Evolutionary conservation across 305 asterid genomes (phyloP).

Genomic region (Solanum hybrid): DNA sequence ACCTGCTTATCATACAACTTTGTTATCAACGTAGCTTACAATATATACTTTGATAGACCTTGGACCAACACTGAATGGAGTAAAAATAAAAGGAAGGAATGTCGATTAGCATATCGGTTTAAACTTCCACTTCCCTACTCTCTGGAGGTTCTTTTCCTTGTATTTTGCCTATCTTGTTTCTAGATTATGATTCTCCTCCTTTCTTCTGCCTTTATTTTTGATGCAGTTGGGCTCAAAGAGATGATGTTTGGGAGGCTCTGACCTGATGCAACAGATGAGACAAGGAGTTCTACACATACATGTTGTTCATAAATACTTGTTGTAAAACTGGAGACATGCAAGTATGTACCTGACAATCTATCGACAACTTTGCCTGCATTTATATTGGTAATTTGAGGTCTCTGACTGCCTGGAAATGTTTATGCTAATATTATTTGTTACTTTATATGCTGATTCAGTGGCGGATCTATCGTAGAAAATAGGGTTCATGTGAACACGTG

Average conservation of each 20-base stretch:
- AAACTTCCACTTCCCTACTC: background rate
- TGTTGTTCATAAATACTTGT: slow-evolving; percentile 49
- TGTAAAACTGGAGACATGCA: slow-evolving; percentile 91
- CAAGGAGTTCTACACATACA: slow-evolving; percentile 51
- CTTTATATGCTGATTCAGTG: too few relatives aligned
- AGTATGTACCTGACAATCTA: too few relatives aligned
- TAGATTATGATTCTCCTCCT: background rate
- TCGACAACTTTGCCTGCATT: too few relatives aligned
- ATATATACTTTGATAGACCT: background rate
- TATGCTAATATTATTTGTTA: too few relatives aligned
- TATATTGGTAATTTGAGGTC: too few relatives aligned
- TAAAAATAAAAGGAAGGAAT: background rate
- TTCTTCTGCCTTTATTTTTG: background rate
- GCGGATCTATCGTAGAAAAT: too few relatives aligned
- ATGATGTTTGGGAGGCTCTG: slow-evolving; percentile 97
- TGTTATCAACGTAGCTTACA: background rate
- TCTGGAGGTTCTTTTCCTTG: background rate
- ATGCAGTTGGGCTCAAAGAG: slow-evolving; percentile 88
- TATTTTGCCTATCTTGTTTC: background rate
- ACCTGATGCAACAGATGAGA: slow-evolving; percentile 95
- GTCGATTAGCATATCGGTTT: background rate
- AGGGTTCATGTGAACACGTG: too few relatives aligned
- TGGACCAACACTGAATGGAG: background rate
- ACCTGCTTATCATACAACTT: background rate
- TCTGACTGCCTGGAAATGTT: too few relatives aligned